Percentiles rank a stretch among this genome's conserved stretches.
Conservation (phyloP, 495 filamentous ascomycete genomes). For the Pseudevernia furfuracea region DNA sequence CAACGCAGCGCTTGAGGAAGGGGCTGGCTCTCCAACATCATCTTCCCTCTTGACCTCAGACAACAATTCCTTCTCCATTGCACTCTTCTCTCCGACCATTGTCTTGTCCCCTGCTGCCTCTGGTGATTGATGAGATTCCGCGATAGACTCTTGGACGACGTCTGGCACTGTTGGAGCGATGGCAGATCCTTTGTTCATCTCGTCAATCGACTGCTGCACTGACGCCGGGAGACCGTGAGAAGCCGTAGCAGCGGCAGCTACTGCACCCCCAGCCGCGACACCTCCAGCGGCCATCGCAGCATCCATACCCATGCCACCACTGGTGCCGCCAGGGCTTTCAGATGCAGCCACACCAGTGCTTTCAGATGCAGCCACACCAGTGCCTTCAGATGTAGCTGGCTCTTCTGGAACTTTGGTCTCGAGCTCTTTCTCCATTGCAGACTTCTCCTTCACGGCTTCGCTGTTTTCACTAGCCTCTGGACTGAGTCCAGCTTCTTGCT, state of each 20-base stretch:
- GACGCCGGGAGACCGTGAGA: slow-evolving; percentile 29
- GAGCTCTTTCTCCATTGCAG: slow-evolving; percentile 53
- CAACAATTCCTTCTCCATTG: slow-evolving; percentile 60
- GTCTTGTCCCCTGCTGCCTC: slow-evolving; percentile 63
- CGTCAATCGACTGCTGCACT: slow-evolving; percentile 27
- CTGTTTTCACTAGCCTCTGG: slow-evolving; percentile 54
- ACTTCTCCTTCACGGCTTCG: slow-evolving; percentile 53
- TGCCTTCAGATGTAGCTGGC: slow-evolving; percentile 51
- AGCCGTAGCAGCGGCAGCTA: slow-evolving; percentile 30
- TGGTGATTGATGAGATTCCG: slow-evolving; percentile 53
- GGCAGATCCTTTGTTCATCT: slow-evolving; percentile 28
- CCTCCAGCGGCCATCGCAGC: slow-evolving; percentile 34
- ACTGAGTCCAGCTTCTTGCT: slow-evolving; percentile 48
- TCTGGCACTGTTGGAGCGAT: slow-evolving; percentile 52
- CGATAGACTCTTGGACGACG: slow-evolving; percentile 65
- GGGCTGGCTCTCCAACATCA: slow-evolving; percentile 46
- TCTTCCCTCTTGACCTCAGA: slow-evolving; percentile 44
- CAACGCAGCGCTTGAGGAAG: slow-evolving; percentile 41
- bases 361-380: slow-evolving; percentile 46
- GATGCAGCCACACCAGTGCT: slow-evolving; percentile 46
- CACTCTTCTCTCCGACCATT: slow-evolving; percentile 70
- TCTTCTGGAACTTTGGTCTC: slow-evolving; percentile 49
- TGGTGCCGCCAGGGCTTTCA: slow-evolving; percentile 44
- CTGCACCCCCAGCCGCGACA: slow-evolving; percentile 35
- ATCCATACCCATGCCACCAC: slow-evolving; percentile 27